Evolutionary conservation across 768 basidiomycete genomes (phyloP).

Genomic region (Cystobasidiopsis lactophilus): DNA sequence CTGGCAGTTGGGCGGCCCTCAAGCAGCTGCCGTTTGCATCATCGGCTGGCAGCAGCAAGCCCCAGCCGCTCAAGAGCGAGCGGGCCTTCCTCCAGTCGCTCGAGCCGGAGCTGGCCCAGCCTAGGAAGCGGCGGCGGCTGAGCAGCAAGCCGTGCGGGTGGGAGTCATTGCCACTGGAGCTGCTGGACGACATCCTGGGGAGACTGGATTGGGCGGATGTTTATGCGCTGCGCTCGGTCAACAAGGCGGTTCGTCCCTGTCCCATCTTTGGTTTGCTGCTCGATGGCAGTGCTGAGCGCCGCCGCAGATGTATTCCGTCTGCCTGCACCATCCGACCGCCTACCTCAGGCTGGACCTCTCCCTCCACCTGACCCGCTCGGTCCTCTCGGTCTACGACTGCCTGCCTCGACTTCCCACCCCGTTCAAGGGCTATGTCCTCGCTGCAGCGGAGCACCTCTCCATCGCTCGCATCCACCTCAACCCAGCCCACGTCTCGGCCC

Average conservation of each 20-base stretch:
- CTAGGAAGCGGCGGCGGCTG: no score
- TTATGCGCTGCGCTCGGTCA: not conserved
- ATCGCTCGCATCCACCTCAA: not conserved
- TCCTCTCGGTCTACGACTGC: not conserved
- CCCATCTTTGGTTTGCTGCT: not conserved
- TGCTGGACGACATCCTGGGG: not conserved
- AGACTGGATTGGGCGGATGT: not conserved
- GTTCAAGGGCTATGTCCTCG: not conserved
- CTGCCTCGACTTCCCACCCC: not conserved
- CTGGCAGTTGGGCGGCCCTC: no score
- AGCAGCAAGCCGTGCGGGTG: not conserved
- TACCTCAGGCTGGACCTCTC: not conserved
- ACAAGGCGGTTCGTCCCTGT: not conserved
- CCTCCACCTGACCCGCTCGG: not conserved
- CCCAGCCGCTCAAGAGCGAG: no score
- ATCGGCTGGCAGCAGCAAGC: no score
- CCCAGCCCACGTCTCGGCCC: not conserved
- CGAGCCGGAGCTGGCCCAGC: no score
- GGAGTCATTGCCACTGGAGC: not conserved
- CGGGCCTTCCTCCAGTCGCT: no score
- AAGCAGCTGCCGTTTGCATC: no score
- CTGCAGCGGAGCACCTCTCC: not conserved
- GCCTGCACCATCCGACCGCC: not conserved
- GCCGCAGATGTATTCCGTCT: not conserved
- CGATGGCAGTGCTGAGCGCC: no score